These are phyloP conservation scores for Cytospora paraplurivora DNA, from an alignment of 2,329 filamentous ascomycete species.

Conservation along the genomic window DNA sequence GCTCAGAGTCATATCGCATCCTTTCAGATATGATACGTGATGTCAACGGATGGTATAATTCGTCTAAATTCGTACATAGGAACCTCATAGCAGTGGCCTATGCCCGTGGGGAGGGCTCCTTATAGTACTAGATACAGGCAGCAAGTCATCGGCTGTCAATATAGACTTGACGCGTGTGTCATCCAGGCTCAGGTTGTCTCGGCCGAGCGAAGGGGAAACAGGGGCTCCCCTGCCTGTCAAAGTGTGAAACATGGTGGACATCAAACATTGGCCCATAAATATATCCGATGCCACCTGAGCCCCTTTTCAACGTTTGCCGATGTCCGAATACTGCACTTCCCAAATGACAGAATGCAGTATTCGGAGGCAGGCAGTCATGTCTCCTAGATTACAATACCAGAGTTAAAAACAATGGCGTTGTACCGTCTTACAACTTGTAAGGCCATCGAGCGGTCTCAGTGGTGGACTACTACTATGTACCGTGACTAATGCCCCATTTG, in stretches of 20 bases:
- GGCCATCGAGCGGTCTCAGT: too few relatives aligned
- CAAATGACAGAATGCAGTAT: background rate
- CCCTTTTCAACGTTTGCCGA: background rate
- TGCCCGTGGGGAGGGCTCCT: too few relatives aligned
- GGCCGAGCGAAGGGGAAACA: background rate
- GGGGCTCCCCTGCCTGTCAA: background rate
- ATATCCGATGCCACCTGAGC: background rate
- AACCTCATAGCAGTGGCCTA: too few relatives aligned
- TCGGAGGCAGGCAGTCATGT: background rate
- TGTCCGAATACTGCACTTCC: background rate
- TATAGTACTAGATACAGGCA: too few relatives aligned
- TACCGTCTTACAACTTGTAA: background rate
- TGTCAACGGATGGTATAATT: too few relatives aligned
- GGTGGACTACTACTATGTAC: background rate
- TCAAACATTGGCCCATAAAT: background rate
- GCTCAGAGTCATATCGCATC: too few relatives aligned
- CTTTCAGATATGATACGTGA: too few relatives aligned
- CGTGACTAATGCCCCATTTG: background rate
- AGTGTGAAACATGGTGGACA: background rate
- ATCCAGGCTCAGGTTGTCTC: background rate
- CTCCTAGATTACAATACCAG: background rate
- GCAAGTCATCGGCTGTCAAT: too few relatives aligned
- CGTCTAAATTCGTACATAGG: too few relatives aligned
- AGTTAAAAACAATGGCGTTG: background rate
- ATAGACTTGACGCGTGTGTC: too few relatives aligned